Base-by-base conservation (phyloP, 352 stramenopile species). In the Pilasporangium apinafurcum region DNA sequence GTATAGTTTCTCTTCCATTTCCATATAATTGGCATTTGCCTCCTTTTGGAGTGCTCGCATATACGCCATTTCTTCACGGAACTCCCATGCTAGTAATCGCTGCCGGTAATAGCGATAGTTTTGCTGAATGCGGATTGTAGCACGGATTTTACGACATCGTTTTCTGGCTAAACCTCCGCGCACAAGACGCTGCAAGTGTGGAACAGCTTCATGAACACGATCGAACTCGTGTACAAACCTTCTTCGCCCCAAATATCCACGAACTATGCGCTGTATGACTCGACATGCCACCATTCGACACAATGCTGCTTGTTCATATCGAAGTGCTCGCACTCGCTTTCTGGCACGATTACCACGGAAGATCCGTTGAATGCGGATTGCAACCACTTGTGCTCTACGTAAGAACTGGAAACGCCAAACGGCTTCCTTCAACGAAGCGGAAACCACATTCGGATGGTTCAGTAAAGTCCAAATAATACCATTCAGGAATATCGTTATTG, bases 281-380 rank as follows among this genome's bases (percentile, higher is more conserved):
- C 44, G 36, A 6, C 56, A 67, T 1, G 63, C 68, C 1, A 25
- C 30, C 2, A 80, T 82, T 29, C 61, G 49, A 21, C 40, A 27
- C 29, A 78, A 37, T 5, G 77, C 71, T 6, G 57, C 53, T 8
- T 50, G 51, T 36, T 84, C 65, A 25, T 58, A 72, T 1, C 41
- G 38, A 8, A 89, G 40, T 7, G 48, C 34, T 4, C 51, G 60
- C 4, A 82, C 68, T 37, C 70, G 53, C 21, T 59, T 57, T 8
- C 78, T 64, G 8, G 72, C 67, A 12, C 55, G 72, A 21, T 86
- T 90, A 2, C 78, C 75, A 28, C 78, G 62, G 40, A 80, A 87
- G 27, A 88, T 79, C 1, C 65, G 45, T 34, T 90, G 75, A 22
- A 90, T 79, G 8, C 72, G 61, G 1, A 42, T 81, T 1, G 70